Percentiles rank a stretch among this genome's conserved stretches.
These are phyloP conservation scores for Coemansia sp. DNA, from an alignment of 371 early-diverging fungal genomes.

Conservation along the genomic window DNA sequence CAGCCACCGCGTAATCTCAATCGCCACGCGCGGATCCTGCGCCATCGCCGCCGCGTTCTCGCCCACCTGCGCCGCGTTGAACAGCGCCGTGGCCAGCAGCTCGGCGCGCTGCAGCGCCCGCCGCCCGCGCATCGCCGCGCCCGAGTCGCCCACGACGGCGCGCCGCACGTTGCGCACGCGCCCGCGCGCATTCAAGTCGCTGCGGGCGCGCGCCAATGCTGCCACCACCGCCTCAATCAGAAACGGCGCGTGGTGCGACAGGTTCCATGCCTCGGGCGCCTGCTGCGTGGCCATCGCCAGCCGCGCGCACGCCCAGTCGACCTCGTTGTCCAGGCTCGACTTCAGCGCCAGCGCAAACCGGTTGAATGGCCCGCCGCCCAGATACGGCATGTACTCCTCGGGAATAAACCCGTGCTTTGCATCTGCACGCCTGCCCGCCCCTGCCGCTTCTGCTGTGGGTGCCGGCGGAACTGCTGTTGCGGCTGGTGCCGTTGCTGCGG, in stretches of 20 bases:
- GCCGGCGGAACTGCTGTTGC: conserved; percentile 6
- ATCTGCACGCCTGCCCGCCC: neutral
- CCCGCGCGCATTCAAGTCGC: conserved; percentile 11
- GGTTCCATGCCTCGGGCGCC: conserved; percentile 31
- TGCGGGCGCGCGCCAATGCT: conserved; percentile 33
- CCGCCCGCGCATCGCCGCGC: conserved; percentile 10
- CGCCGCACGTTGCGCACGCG: neutral
- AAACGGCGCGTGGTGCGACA: conserved; percentile 40
- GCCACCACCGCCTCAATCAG: conserved; percentile 41
- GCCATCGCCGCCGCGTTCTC: conserved; percentile 38
- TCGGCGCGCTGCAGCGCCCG: conserved; percentile 29
- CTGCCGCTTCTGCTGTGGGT: conserved; percentile 14
- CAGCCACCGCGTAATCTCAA: conserved; percentile 44
- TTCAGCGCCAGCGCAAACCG: conserved; percentile 47
- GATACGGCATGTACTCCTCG: conserved; percentile 29
- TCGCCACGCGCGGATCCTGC: conserved; percentile 36
- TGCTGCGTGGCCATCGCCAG: conserved; percentile 36
- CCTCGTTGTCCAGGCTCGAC: conserved; percentile 43
- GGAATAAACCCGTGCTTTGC: conserved; percentile 14
- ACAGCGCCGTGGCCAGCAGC: conserved; percentile 34
- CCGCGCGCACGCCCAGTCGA: conserved; percentile 50
- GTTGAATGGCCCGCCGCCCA: conserved; percentile 44
- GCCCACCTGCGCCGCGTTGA: conserved; percentile 43
- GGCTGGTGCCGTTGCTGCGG: neutral
- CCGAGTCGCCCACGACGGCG: conserved; percentile 18